These are phyloP conservation scores for Nymphaea thermarum DNA, from an alignment of 164 flowering plant genomes.

Conservation along the genomic window DNA sequence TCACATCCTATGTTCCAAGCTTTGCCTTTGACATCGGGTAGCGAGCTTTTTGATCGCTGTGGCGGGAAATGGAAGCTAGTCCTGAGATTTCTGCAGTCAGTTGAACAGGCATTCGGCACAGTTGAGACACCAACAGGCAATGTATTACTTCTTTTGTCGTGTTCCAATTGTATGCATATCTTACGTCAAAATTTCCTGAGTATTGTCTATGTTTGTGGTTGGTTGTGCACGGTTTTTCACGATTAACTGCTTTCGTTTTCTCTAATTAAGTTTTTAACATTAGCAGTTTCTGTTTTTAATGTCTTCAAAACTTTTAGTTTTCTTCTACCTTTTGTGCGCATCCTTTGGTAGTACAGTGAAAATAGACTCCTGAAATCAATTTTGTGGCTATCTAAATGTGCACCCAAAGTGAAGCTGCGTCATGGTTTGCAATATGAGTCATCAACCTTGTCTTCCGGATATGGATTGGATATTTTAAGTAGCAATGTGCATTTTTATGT, in stretches of 20 bases:
- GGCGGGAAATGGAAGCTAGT: slow-evolving; percentile 80
- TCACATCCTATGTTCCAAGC: slow-evolving; percentile 29
- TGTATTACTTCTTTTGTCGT: slow-evolving; percentile 45
- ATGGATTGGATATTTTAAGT: too few species aligned
- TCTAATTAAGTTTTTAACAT: neutral
- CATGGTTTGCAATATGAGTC: too few species aligned
- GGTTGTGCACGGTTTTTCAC: neutral
- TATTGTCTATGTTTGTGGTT: neutral
- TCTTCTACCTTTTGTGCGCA: too few species aligned
- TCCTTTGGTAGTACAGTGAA: too few species aligned
- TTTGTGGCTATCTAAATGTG: too few species aligned
- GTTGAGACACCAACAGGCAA: slow-evolving; percentile 80
- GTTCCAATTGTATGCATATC: neutral
- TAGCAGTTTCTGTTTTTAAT: neutral
- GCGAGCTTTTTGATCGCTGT: slow-evolving; percentile 46
- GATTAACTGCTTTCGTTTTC: neutral
- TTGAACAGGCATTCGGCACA: slow-evolving; percentile 58
- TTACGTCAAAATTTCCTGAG: neutral
- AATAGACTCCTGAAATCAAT: too few species aligned
- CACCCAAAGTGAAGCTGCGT: too few species aligned
- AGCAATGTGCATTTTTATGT: too few species aligned
- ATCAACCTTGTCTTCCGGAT: too few species aligned
- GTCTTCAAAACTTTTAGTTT: too few species aligned
- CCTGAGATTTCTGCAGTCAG: slow-evolving; percentile 74
- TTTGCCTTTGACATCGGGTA: slow-evolving; percentile 23